Base-by-base conservation (phyloP, 2,329 filamentous ascomycete genomes). In the Penicillium hesseltinei region DNA sequence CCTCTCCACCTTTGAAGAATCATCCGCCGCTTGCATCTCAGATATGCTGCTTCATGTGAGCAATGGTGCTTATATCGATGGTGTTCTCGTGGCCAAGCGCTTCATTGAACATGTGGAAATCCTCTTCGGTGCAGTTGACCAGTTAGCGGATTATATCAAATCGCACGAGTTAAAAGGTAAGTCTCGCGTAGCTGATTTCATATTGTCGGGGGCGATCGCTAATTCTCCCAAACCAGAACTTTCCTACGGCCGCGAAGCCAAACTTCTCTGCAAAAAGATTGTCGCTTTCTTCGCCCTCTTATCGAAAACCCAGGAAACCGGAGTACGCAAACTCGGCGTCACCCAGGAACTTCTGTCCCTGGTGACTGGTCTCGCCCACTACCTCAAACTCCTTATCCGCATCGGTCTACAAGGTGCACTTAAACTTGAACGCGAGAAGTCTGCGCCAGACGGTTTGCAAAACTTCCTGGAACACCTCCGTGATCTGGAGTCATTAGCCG, bases 1-100 rank as follows among this genome's bases (percentile, higher is more conserved):
- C 5, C 81, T 99, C 11, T 97, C 94, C 9, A 91, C 91, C 1
- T 99, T 97, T 69, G 94, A 99, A 75, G 94, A 99, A 74, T 96
- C 93, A 5, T 97, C 93, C 3, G 94, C 94, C 5, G 94, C 93
- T 13, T 97, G 94, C 78, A 99, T 99, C 65, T 97, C 94, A 13
- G 94, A 99, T 73, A 99, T 99, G 94, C 86, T 99, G 47, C 81
- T 99, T 56, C 93, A 99, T 74, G 94, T 99, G 61, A 97, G 93
- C 81, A 99, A 99, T 72, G 94, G 93, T 36, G 91, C 91, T 23
- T 97, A 97, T 73, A 84, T 97, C 57, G 93, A 97, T 70, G 94
- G 94, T 21, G 92, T 99, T 39, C 83, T 97, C 69, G 90, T 96
- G 25, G 94, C 94, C 25, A 95, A 94, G 76, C 91, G 90, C 71